Percentiles rank a stretch among this genome's conserved stretches.
phyloP scores from a whole-genome alignment of 306 rosid genomes.

The Rubus idaeus region DNA sequence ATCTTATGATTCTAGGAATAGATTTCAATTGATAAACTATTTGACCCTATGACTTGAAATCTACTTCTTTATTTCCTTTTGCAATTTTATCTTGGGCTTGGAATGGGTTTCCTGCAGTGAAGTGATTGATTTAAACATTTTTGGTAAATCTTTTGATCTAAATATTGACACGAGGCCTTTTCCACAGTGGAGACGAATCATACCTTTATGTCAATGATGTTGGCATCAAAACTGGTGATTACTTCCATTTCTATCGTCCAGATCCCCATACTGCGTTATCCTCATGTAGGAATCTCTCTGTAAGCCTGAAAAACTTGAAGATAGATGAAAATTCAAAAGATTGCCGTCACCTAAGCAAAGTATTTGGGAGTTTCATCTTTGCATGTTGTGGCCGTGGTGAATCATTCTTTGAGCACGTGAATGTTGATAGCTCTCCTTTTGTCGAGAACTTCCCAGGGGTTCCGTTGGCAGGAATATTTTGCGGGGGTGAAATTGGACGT shows the following conservation, averaged over 20 bases:
- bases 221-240: slow-evolving; percentile 67
- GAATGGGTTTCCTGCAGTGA: slow-evolving; percentile 1
- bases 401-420: slow-evolving; percentile 45
- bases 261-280: slow-evolving; percentile 49
- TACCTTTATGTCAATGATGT: slow-evolving; percentile 58
- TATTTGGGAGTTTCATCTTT: slow-evolving; percentile 70
- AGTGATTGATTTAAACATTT: neutral
- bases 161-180: slow-evolving; percentile 7
- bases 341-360: slow-evolving; percentile 12
- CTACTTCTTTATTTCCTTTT: neutral
- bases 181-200: slow-evolving; percentile 68
- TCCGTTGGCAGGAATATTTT: slow-evolving; percentile 66
- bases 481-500: slow-evolving; percentile 77
- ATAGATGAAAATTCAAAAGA: slow-evolving; percentile 30
- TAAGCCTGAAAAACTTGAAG: slow-evolving; percentile 44
- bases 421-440: slow-evolving; percentile 63
- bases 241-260: slow-evolving; percentile 67
- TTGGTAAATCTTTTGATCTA: neutral
- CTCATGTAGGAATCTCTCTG: slow-evolving; percentile 37
- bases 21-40: neutral
- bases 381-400: slow-evolving; percentile 70
- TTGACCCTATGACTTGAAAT: neutral
- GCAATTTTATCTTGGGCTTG: neutral
- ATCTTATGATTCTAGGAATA: neutral
- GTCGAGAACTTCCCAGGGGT: slow-evolving; percentile 53